A percentile compares a stretch with the other conserved stretches of the same genome.
Conservation (phyloP, 768 basidiomycete genomes). For the Macrolepiota dolichaula region DNA sequence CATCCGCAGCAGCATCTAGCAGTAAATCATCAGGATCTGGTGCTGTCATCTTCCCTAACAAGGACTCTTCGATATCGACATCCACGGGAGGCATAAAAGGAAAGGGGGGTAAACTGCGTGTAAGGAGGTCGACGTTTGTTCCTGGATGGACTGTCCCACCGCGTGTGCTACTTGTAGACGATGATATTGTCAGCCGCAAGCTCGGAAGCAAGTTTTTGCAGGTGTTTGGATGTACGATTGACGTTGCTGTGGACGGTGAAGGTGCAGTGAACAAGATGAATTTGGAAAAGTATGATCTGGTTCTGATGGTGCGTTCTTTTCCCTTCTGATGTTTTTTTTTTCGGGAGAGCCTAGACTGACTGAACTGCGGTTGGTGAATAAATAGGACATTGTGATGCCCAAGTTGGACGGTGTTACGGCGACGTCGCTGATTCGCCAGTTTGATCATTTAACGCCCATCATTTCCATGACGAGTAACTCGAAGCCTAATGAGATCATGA, state of each 20-base stretch:
- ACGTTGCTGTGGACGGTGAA: conserved; percentile 91
- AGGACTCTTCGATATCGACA: conserved; percentile 3
- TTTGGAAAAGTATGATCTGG: conserved; percentile 91
- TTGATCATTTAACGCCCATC: conserved; percentile 93
- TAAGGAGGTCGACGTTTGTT: conserved; percentile 75
- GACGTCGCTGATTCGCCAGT: conserved; percentile 90
- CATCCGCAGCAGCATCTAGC: conserved; percentile 19
- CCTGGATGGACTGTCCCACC: conserved; percentile 93
- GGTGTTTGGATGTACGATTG: conserved; percentile 92
- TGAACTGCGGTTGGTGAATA: not conserved
- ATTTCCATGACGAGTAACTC: conserved; percentile 98
- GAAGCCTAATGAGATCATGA: conserved; percentile 90
- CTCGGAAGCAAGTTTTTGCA: conserved; percentile 91
- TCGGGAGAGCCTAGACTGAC: not conserved
- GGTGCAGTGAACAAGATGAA: conserved; percentile 97
- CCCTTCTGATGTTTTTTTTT: too few species aligned
- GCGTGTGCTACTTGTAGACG: conserved; percentile 89
- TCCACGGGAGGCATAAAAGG: not conserved
- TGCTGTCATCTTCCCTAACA: not conserved
- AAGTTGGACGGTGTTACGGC: conserved; percentile 86
- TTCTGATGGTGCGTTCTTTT: conserved; percentile 74
- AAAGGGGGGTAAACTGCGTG: conserved; percentile 48
- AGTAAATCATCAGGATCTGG: conserved; percentile 6
- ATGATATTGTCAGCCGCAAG: conserved; percentile 88
- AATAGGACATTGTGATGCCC: conserved; percentile 92